Conservation (phyloP, 768 basidiomycete species). For the Tremella fuciformis region DNA sequence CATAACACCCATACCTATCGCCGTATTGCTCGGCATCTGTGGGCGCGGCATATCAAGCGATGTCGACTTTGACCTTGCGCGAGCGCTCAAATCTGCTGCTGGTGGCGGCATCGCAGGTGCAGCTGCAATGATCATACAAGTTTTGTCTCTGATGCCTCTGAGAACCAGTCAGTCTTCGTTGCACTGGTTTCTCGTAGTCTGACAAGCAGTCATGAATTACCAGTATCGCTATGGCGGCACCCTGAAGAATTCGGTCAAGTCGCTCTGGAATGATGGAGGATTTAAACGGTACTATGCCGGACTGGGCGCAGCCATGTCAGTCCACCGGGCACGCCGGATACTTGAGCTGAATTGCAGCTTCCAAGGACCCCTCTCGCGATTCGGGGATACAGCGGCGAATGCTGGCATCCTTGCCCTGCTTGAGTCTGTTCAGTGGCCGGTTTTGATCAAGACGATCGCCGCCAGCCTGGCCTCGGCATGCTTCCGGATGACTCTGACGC, state of each 20-base stretch:
- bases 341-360: conserved; percentile 31
- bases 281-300: conserved; percentile 85
- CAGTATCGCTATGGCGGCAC: conserved; percentile 82
- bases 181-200: too few species aligned
- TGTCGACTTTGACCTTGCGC: conserved; percentile 70
- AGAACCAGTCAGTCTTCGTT: conserved; percentile 58
- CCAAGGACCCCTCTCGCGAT: conserved; percentile 58
- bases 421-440: conserved; percentile 63
- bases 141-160: conserved; percentile 86
- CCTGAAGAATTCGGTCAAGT: conserved; percentile 63
- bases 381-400: conserved; percentile 94
- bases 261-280: conserved; percentile 74
- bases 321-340: conserved; percentile 37
- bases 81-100: conserved; percentile 74
- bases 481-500: conserved; percentile 88
- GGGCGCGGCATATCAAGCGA: conserved; percentile 45
- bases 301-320: conserved; percentile 80
- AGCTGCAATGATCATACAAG: conserved; percentile 88
- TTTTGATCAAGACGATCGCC: conserved; percentile 75
- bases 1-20: conserved; percentile 35
- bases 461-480: conserved; percentile 73
- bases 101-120: conserved; percentile 91
- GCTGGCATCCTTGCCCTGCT: conserved; percentile 84
- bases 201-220: conserved; percentile 70
- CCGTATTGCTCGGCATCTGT: conserved; percentile 34